phyloP scores from a whole-genome alignment of 495 filamentous ascomycete genomes.

The Lichina pygmaea region DNA sequence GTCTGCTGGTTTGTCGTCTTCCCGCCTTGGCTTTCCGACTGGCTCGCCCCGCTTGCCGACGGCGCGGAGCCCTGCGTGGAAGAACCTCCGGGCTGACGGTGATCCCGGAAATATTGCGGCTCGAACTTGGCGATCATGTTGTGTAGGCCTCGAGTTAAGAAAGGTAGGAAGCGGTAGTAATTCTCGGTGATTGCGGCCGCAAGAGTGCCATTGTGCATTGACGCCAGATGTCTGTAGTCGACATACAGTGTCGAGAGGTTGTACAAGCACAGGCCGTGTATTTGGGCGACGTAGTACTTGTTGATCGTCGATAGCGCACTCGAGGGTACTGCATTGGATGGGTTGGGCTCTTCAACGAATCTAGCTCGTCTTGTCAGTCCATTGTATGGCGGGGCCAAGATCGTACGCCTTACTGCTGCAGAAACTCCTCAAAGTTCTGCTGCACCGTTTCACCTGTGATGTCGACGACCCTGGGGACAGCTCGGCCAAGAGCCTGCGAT shows the following conservation, averaged over 20 bases:
- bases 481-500: slow-evolving; percentile 29
- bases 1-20: slow-evolving; percentile 86
- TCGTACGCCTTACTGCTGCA: slow-evolving; percentile 41
- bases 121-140: slow-evolving; percentile 85
- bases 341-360: slow-evolving; percentile 47
- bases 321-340: slow-evolving; percentile 47
- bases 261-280: slow-evolving; percentile 65
- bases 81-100: slow-evolving; percentile 45
- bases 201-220: slow-evolving; percentile 37
- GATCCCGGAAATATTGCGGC: slow-evolving; percentile 74
- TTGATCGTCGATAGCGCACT: slow-evolving; percentile 35
- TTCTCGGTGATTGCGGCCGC: slow-evolving; percentile 63
- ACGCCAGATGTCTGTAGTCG: slow-evolving; percentile 69
- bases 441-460: slow-evolving; percentile 63
- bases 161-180: slow-evolving; percentile 90
- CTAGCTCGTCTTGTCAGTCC: slow-evolving; percentile 15
- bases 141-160: slow-evolving; percentile 69
- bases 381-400: neutral
- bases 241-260: slow-evolving; percentile 90
- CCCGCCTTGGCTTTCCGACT: slow-evolving; percentile 30
- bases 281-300: slow-evolving; percentile 91
- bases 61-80: slow-evolving; percentile 39
- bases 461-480: slow-evolving; percentile 68
- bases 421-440: slow-evolving; percentile 61
- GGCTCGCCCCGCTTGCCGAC: slow-evolving; percentile 34